Evolutionary conservation across 2,329 filamentous ascomycete genomes (phyloP), one percentile per base, ranked within the genome.

Genomic region (Diaporthe amygdali): DNA sequence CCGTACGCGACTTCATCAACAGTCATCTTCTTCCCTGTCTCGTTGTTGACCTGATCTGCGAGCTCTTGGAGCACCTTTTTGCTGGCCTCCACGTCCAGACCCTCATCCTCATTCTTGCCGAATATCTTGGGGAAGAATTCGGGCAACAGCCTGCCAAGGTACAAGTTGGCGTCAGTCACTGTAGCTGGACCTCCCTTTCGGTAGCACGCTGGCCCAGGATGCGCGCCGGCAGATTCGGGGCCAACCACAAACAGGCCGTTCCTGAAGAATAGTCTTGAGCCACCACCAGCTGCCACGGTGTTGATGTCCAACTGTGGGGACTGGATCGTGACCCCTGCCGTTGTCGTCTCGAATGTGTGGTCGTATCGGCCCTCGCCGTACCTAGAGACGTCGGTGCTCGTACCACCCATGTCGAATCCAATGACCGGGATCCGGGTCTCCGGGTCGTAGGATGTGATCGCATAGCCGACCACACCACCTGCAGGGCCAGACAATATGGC

Each of bases 81-180:
- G 76, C 94, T 97, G 0, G 93, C 93, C 70, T 92, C 88, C 1
- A 89, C 85, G 78, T 97, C 95, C 1, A 98, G 82, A 0, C 91
- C 91, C 79, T 96, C 89, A 70, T 97, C 87, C 79, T 98, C 95
- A 54, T 95, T 92, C 79, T 94, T 92, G 55, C 96, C 96, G 76
- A 98, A 98, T 71, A 98, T 98, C 79, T 95, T 96, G 0, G 95
- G 95, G 78, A 98, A 98, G 85, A 96, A 97, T 73, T 97, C 94
- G 0, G 95, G 95, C 1, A 97, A 82, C 5, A 98, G 84, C 47
- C 95, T 89, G 0, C 95, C 95, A 0, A 97, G 89, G 76, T 94
- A 94, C 7, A 97, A 81, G 76, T 97, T 97, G 1, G 95, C 95
- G 78, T 98, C 95, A 0, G 95, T 98, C n/a, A 98, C 95, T 0